Base-by-base conservation (phyloP, 768 basidiomycete genomes). In the Ramaria sp. region DNA sequence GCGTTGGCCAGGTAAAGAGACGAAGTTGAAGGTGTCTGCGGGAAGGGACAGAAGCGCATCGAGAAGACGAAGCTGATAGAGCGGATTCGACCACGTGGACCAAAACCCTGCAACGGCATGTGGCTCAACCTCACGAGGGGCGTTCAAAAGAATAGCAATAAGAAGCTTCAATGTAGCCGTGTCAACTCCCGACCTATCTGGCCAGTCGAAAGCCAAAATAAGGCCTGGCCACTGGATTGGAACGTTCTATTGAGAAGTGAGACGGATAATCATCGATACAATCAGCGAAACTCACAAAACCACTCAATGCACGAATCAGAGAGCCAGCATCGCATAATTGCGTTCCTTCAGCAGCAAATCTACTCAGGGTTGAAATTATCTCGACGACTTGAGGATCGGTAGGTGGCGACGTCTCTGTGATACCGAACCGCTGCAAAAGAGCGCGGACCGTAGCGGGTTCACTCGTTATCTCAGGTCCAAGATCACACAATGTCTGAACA, bases 1-100 rank as follows among this genome's bases (percentile, higher is more conserved):
- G 59, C 85, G 73, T 34, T 77, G 79, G 3, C 88, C 86, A 36
- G 92, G 88, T 25, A 98, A 75, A 30, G 84, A 81, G 50, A 95
- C 87, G 64, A 98, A 89, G 64, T 88, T 92, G 73, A 96, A 92
- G 0, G 88, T 89, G 66, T 96, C 95, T 0, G 81, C 82, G 2
- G 93, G 85, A 24, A 97, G 73, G 24, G 86, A 90, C 9, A 95
- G 81, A 36, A 99, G 76, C 2, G 88, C 88, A 61, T 93, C 90
- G 30, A 97, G 75, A 18, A 99, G 75, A 39, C 84, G 83, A 27
- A 97, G 76, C 65, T 95, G 92, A 61, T 88, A 88, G 24, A 87
- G 66, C 0, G 88, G 77, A 65, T 96, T 94, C 10, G 74, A 75
- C 95, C 95, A 98, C 1, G 73, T 70, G 61, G 77, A 73, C 89